Conservation (phyloP, 2,329 filamentous ascomycete genomes). For the Hansfordia pulvinata region DNA sequence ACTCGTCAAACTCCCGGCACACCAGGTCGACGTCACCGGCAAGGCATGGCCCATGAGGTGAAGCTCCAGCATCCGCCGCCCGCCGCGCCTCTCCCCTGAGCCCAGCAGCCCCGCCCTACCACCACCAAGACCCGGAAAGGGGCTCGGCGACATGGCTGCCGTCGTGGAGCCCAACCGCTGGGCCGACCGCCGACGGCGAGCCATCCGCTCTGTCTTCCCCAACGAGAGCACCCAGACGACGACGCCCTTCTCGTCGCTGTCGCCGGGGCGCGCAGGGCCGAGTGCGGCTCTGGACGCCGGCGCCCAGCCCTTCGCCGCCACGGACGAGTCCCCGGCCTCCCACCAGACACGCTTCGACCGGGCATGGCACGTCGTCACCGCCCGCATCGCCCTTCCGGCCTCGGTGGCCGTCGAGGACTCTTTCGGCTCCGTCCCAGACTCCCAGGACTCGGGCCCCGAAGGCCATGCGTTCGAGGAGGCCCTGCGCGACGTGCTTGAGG, state of each 20-base stretch:
- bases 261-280: background rate
- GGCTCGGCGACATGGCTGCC: no score
- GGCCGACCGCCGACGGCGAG: conserved; percentile 30
- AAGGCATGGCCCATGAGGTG: no score
- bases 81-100: no score
- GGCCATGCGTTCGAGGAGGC: conserved; percentile 34
- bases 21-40: no score
- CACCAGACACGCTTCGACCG: conserved; percentile 46
- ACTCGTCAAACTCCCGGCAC: no score
- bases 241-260: conserved; percentile 28
- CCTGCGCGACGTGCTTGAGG: conserved; percentile 37
- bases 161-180: no score
- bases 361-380: conserved; percentile 49
- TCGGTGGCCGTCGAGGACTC: conserved; percentile 40
- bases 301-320: conserved; percentile 10
- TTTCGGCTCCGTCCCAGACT: conserved; percentile 32
- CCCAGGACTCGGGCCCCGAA: conserved; percentile 23
- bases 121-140: no score
- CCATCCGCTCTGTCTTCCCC: conserved; percentile 43
- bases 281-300: conserved; percentile 5
- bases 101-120: no score
- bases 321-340: conserved; percentile 17
- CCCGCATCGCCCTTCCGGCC: conserved; percentile 39
- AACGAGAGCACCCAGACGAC: conserved; percentile 35
- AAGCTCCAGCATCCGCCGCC: no score